phyloP scores from a whole-genome alignment of 768 basidiomycete genomes.

The Psilocybe cyanescens region DNA sequence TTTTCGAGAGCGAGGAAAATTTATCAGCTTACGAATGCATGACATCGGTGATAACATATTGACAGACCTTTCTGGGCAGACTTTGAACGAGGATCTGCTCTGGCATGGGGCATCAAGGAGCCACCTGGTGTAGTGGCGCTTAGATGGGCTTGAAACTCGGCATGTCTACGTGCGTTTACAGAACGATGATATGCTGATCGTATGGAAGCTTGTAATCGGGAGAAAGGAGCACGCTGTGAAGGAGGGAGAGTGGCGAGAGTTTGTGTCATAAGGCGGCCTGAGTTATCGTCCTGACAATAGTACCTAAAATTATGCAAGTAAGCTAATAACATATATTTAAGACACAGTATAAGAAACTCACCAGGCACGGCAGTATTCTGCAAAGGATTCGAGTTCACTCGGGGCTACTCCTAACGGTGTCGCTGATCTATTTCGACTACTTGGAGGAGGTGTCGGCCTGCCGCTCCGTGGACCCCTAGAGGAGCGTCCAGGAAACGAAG shows the following conservation, averaged over 20 bases:
- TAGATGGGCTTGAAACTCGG: slow-evolving; percentile 87
- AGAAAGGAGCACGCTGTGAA: slow-evolving; percentile 85
- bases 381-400: slow-evolving; percentile 79
- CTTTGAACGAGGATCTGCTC: slow-evolving; percentile 64
- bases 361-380: slow-evolving; percentile 80
- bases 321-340: background rate
- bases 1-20: slow-evolving; percentile 20
- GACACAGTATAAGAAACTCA: slow-evolving; percentile 34
- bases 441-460: slow-evolving; percentile 61
- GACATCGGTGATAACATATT: slow-evolving; percentile 4
- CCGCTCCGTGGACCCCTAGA: slow-evolving; percentile 48
- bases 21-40: background rate
- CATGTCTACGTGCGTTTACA: slow-evolving; percentile 72
- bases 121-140: slow-evolving; percentile 79
- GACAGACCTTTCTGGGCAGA: slow-evolving; percentile 67
- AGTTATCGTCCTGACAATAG: slow-evolving; percentile 78
- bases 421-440: slow-evolving; percentile 62
- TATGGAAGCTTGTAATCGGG: slow-evolving; percentile 84
- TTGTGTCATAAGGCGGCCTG: slow-evolving; percentile 81
- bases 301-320: slow-evolving; percentile 55
- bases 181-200: slow-evolving; percentile 85
- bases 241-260: slow-evolving; percentile 80
- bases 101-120: slow-evolving; percentile 74
- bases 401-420: slow-evolving; percentile 70
- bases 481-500: slow-evolving; percentile 55